These are phyloP conservation scores for Lactuca sativa DNA, from an alignment of 129 eudicot species.

Conservation along the genomic window DNA sequence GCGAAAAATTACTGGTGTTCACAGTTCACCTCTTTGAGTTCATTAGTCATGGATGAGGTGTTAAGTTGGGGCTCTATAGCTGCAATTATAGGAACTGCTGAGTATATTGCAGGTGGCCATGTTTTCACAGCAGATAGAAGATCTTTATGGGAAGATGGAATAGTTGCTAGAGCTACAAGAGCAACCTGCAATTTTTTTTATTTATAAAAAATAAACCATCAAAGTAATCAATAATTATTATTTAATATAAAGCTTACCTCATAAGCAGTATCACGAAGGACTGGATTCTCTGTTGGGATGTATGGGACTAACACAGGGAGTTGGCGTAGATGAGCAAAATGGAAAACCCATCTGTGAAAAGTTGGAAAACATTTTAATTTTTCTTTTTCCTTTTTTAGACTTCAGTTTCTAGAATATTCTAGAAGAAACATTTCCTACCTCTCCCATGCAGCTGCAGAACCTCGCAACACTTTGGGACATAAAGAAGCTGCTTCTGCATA, in stretches of 20 bases:
- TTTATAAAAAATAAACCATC: constrained; percentile 8
- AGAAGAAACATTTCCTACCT: constrained; percentile 47
- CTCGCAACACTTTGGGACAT: constrained; percentile 89
- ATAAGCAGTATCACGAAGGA: constrained; percentile 91
- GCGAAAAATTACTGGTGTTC: constrained; percentile 4
- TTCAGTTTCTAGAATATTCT: constrained; percentile 16
- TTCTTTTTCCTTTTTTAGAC: neutral
- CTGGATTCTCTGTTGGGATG: constrained; percentile 92
- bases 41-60: constrained; percentile 79
- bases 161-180: constrained; percentile 91
- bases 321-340: constrained; percentile 98
- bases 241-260: constrained; percentile 52
- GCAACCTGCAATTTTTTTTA: constrained; percentile 58
- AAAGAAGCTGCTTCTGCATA: constrained; percentile 97
- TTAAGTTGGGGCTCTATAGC: constrained; percentile 91
- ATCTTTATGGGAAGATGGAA: constrained; percentile 86
- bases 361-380: constrained; percentile 8
- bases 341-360: constrained; percentile 91
- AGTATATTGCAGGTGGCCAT: constrained; percentile 89
- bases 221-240: neutral
- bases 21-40: constrained; percentile 84
- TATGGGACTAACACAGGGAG: constrained; percentile 94
- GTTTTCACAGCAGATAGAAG: constrained; percentile 75
- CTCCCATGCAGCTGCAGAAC: constrained; percentile 98
- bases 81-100: constrained; percentile 66